Evolutionary conservation across 306 rosid genomes (phyloP).

Genomic region (Pterocarpus macrocarpus): DNA sequence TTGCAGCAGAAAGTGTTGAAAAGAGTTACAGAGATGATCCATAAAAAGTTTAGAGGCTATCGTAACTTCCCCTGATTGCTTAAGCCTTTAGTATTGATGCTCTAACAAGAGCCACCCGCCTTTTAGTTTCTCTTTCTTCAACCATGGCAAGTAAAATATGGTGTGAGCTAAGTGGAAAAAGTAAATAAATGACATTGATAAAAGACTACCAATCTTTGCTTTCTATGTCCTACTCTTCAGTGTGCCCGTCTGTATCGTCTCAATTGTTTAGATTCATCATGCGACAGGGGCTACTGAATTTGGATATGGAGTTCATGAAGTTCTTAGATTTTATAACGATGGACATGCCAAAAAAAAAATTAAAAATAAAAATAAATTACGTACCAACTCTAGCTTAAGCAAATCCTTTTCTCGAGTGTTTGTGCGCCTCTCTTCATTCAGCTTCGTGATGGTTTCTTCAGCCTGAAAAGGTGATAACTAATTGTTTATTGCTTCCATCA

Average conservation of each 20-base stretch:
- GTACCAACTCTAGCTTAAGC: constrained; percentile 74
- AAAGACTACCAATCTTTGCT: neutral
- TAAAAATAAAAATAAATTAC: neutral
- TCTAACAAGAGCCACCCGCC: neutral
- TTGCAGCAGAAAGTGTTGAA: neutral
- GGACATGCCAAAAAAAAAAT: neutral
- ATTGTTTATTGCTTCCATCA: constrained; percentile 32
- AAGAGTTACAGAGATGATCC: neutral
- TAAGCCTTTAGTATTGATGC: neutral
- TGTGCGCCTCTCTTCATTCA: constrained; percentile 62
- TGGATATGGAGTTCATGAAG: constrained; percentile 1
- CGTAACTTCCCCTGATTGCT: constrained; percentile 1
- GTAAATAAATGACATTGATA: no score
- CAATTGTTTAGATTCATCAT: neutral
- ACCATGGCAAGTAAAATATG: neutral
- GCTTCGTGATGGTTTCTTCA: constrained; percentile 62
- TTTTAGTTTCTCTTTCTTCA: constrained; percentile 1
- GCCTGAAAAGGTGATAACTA: constrained; percentile 63
- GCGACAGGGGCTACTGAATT: neutral
- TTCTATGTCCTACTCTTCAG: constrained; percentile 2
- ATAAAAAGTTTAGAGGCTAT: neutral
- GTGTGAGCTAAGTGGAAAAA: constrained; percentile 10
- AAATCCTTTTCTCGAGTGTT: constrained; percentile 59
- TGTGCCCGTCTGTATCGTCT: neutral
- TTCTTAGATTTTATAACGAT: neutral